Percentiles rank a stretch among this genome's conserved stretches.
Conservation (phyloP, 495 filamentous ascomycete species). For the Thozetella sp. region DNA sequence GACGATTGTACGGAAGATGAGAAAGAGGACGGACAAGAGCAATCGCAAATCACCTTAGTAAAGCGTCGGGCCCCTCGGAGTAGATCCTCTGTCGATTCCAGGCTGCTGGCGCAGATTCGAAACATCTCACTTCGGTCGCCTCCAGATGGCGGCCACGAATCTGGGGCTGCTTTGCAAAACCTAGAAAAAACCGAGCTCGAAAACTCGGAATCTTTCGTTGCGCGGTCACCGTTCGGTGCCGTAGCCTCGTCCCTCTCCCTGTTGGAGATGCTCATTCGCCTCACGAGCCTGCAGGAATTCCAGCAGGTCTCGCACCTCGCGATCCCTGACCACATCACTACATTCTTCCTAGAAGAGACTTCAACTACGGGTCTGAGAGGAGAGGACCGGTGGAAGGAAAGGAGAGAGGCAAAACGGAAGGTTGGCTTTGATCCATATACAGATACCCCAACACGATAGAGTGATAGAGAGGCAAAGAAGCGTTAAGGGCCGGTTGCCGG, state of each 20-base stretch:
- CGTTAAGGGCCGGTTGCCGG: not conserved
- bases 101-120: conserved; percentile 38
- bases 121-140: conserved; percentile 35
- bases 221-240: conserved; percentile 39
- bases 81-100: conserved; percentile 33
- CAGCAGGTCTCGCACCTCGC: conserved; percentile 91
- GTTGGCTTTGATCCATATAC: conserved; percentile 76
- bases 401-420: conserved; percentile 69
- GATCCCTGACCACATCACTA: conserved; percentile 92
- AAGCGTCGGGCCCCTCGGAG: not conserved
- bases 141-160: conserved; percentile 23
- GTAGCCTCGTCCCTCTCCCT: conserved; percentile 88
- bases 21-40: conserved; percentile 19
- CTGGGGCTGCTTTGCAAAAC: conserved; percentile 5
- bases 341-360: conserved; percentile 88
- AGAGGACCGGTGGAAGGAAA: conserved; percentile 68
- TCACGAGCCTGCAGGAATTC: conserved; percentile 94
- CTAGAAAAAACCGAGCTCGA: conserved; percentile 1
- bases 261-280: conserved; percentile 89
- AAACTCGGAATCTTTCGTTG: conserved; percentile 13
- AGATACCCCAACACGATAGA: conserved; percentile 22
- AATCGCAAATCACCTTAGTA: conserved; percentile 2
- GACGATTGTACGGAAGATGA: conserved; percentile 27
- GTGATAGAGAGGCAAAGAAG: not conserved
- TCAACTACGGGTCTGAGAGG: conserved; percentile 73